Percentiles rank a stretch among this genome's conserved stretches.
phyloP scores from a whole-genome alignment of 306 rosid genomes.

The Hippophae tibetana region DNA sequence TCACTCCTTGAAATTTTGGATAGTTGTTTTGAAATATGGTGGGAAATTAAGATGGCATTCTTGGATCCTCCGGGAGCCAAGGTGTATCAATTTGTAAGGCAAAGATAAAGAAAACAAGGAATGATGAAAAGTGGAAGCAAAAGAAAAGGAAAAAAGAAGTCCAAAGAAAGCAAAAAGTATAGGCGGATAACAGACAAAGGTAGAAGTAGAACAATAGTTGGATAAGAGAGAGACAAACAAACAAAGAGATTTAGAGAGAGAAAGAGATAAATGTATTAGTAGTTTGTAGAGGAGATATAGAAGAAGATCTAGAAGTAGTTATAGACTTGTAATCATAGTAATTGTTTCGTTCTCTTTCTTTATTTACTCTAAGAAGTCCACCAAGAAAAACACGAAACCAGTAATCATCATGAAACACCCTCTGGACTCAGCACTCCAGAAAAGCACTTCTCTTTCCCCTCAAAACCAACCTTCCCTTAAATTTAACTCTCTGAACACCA shows the following conservation, averaged over 20 bases:
- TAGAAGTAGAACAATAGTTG: conserved; percentile 23
- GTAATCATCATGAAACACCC: conserved; percentile 75
- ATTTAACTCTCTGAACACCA: conserved; percentile 40
- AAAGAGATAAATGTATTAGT: background rate
- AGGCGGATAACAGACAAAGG: conserved; percentile 63
- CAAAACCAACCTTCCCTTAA: conserved; percentile 70
- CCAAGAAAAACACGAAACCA: conserved; percentile 37
- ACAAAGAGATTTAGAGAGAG: conserved; percentile 11
- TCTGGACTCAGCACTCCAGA: conserved; percentile 84
- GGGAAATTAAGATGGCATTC: conserved; percentile 72
- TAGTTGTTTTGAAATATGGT: conserved; percentile 10
- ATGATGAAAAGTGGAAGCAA: conserved; percentile 90
- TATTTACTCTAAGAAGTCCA: conserved; percentile 17
- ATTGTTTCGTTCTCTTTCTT: no score
- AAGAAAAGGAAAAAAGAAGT: conserved; percentile 54
- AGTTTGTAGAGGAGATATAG: conserved; percentile 4
- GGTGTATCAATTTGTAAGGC: conserved; percentile 49
- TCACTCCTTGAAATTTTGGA: no score
- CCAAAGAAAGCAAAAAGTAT: conserved; percentile 58
- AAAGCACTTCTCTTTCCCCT: conserved; percentile 47
- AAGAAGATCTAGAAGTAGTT: conserved; percentile 16
- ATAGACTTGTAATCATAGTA: conserved; percentile 5
- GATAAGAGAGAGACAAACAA: conserved; percentile 15
- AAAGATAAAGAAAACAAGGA: conserved; percentile 75
- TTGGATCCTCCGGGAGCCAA: conserved; percentile 88